These are phyloP conservation scores for Coemansia guatemalensis DNA, from an alignment of 192 early-diverging fungal genomes.

Conservation along the genomic window DNA sequence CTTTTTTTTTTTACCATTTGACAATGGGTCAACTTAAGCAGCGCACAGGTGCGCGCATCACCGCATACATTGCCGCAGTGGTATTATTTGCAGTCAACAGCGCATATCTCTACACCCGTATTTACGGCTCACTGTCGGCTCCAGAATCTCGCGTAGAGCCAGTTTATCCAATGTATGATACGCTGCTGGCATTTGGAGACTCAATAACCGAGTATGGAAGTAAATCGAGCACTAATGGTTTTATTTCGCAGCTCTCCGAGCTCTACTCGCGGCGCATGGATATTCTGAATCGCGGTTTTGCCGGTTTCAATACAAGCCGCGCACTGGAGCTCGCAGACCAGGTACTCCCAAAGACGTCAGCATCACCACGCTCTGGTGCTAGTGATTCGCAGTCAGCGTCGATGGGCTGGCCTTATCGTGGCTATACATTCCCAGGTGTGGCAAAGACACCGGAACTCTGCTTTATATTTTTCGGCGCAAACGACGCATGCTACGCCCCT, in stretches of 20 bases:
- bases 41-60: not conserved
- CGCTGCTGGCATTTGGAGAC: slow-evolving; percentile 42
- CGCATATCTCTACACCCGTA: not conserved
- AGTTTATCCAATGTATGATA: slow-evolving; percentile 25
- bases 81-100: not conserved
- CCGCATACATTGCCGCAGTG: not conserved
- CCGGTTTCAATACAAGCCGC: slow-evolving; percentile 73
- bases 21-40: not conserved
- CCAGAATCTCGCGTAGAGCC: not conserved
- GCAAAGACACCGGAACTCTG: slow-evolving; percentile 12
- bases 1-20: not conserved
- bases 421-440: not conserved
- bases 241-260: slow-evolving; percentile 52
- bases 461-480: slow-evolving; percentile 78
- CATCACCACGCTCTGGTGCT: not conserved
- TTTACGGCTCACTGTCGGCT: not conserved
- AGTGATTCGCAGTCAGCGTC: not conserved
- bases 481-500: slow-evolving; percentile 63
- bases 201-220: slow-evolving; percentile 39
- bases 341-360: slow-evolving; percentile 51
- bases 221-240: slow-evolving; percentile 50
- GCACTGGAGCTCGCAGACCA: slow-evolving; percentile 56
- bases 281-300: slow-evolving; percentile 77
- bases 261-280: slow-evolving; percentile 70
- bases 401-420: not conserved